Conservation (phyloP, 345 rosid species). For the Fremontodendron californicum region DNA sequence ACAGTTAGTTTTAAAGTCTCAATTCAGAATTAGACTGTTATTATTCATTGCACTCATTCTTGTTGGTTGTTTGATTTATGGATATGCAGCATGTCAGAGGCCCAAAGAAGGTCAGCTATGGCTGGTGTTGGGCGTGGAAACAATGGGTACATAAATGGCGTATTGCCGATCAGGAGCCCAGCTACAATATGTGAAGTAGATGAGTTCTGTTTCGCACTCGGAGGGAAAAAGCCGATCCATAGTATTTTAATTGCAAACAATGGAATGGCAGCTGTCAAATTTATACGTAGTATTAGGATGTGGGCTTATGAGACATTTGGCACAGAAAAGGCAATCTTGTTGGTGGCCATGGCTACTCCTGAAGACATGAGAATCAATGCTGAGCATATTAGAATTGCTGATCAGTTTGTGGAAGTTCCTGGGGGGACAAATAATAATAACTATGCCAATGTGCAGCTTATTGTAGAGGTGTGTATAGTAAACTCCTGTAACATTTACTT, state of each 20-base stretch:
- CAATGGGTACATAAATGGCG: conserved; percentile 49
- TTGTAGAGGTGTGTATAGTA: conserved; percentile 71
- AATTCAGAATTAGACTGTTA: not conserved
- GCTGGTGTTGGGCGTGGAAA: conserved; percentile 43
- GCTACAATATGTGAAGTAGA: conserved; percentile 61
- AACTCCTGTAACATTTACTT: not conserved
- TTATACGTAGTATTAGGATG: conserved; percentile 86
- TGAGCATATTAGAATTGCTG: conserved; percentile 96
- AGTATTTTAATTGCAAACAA: conserved; percentile 94
- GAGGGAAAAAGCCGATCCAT: conserved; percentile 81
- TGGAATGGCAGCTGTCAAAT: conserved; percentile 99
- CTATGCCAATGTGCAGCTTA: conserved; percentile 99
- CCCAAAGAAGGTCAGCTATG: conserved; percentile 44
- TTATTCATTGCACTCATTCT: not conserved
- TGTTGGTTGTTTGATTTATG: conserved; percentile 14
- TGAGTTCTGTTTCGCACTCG: conserved; percentile 77
- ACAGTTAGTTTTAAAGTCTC: not conserved
- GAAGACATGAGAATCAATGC: conserved; percentile 99
- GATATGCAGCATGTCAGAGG: conserved; percentile 58
- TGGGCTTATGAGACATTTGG: conserved; percentile 99
- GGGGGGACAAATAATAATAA: conserved; percentile 99
- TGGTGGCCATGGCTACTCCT: conserved; percentile 99
- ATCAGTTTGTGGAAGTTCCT: conserved; percentile 99
- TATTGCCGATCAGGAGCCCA: conserved; percentile 50
- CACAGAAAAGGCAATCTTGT: conserved; percentile 81